Base-by-base conservation (phyloP, 2,329 filamentous ascomycete species). In the Paramyrothecium sp. region DNA sequence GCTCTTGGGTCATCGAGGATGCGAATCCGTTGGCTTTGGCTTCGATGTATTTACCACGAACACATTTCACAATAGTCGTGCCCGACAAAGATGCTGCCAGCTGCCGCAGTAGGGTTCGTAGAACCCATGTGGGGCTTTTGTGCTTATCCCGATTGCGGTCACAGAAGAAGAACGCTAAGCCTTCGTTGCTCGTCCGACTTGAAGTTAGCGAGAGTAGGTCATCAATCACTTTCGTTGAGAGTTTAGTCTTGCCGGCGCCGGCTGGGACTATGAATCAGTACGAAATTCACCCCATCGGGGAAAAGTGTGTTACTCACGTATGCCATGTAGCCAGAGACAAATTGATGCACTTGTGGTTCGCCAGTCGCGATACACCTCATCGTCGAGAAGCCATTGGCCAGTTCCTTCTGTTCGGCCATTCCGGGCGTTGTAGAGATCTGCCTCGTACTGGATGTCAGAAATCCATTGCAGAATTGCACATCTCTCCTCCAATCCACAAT, bases 81-180 rank as follows among this genome's bases (percentile, higher is more conserved):
- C 52, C 38, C 16, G 41, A 19, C 2, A 51, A 34, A 10, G 51
- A 51, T 4, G 55, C 13, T 12, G 56, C 51, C 4, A 64, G 21
- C 30, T 64, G 62, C 5, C 62, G 58, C 30, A 62, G 55, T 10
- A 60, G 49, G 23, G 59, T 63, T 48, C 51, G 56, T 2, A 64
- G 48, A 13, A 62, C 51, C 11, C 22, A 16, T 0, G 55, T 21
- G 3, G 59, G 58, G 3, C 63, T 47, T 53, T 56, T 53, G 30
- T 61, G 54, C 3, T 57, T 51, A 1, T 33, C 7, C 12, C 53
- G 59, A 21, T 54, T 59, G 23, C 59, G 55, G 8, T 58, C 55
- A 30, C 61, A 64, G 10, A 64, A 10, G n/a, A 64, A 64, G 34
- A 51, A 62, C 1, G 62, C 62, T 21, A 64, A 54, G 1, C 54